A percentile compares a stretch with the other conserved stretches of the same genome.
phyloP scores from a whole-genome alignment of 2,329 filamentous ascomycete genomes.

The Fonsecaea pedrosoi region DNA sequence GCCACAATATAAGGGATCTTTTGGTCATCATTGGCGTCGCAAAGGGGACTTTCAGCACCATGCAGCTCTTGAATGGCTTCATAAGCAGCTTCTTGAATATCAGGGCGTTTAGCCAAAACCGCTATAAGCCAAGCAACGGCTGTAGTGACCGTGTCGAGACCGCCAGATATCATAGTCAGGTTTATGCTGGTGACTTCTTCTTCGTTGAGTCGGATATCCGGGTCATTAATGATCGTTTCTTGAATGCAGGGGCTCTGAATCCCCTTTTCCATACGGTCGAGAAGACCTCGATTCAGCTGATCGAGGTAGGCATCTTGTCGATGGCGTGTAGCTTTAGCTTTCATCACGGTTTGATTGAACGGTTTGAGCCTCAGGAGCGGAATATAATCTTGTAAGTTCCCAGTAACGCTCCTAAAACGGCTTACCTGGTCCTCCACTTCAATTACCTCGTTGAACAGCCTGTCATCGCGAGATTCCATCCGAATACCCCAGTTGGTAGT shows the following conservation, averaged over 20 bases:
- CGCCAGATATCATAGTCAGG: slow-evolving; percentile 71
- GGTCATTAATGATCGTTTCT: slow-evolving; percentile 69
- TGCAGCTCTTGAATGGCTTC: slow-evolving; percentile 64
- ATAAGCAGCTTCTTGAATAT: slow-evolving; percentile 67
- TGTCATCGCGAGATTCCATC: slow-evolving; percentile 63
- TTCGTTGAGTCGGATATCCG: slow-evolving; percentile 66
- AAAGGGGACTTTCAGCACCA: slow-evolving; percentile 57
- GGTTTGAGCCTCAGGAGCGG: slow-evolving; percentile 67
- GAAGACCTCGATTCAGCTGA: slow-evolving; percentile 63
- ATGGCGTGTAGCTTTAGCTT: slow-evolving; percentile 65
- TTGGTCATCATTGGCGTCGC: slow-evolving; percentile 67
- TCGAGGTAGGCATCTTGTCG: slow-evolving; percentile 67
- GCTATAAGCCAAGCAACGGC: slow-evolving; percentile 70
- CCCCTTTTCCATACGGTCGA: slow-evolving; percentile 66
- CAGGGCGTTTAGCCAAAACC: slow-evolving; percentile 63
- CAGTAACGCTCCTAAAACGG: slow-evolving; percentile 66
- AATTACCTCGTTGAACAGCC: slow-evolving; percentile 66
- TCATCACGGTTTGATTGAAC: slow-evolving; percentile 63
- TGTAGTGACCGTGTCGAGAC: slow-evolving; percentile 70
- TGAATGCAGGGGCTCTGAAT: slow-evolving; percentile 70
- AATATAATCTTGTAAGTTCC: slow-evolving; percentile 68
- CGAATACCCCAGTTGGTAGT: slow-evolving; percentile 72
- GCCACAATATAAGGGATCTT: slow-evolving; percentile 69
- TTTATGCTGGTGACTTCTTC: slow-evolving; percentile 70
- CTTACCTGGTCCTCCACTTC: slow-evolving; percentile 67